Percentiles rank a stretch among this genome's conserved stretches.
These are phyloP conservation scores for Pestalotiopsis sp. DNA, from an alignment of 2,329 filamentous ascomycete species.

Conservation along the genomic window DNA sequence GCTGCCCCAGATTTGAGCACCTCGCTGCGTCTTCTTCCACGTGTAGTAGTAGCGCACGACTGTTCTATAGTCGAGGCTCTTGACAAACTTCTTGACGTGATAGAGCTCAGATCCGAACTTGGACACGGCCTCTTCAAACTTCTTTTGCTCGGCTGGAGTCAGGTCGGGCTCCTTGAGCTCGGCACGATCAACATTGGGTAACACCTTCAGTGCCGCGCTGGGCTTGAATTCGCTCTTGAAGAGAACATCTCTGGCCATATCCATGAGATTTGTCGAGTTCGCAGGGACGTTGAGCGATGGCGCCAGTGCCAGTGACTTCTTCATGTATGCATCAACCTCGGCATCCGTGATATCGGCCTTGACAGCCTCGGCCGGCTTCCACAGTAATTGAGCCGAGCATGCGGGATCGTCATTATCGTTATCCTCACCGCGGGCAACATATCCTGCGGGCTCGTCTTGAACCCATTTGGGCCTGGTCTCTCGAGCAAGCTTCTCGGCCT, in stretches of 20 bases:
- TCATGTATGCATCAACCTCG: slow-evolving; percentile 77
- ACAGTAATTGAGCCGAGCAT: slow-evolving; percentile 75
- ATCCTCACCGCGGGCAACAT: slow-evolving; percentile 83
- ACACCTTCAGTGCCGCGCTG: slow-evolving; percentile 68
- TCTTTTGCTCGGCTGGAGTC: slow-evolving; percentile 76
- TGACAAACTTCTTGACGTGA: slow-evolving; percentile 81
- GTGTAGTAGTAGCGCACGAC: slow-evolving; percentile 95
- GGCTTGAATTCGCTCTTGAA: slow-evolving; percentile 72
- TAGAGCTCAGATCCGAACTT: slow-evolving; percentile 92
- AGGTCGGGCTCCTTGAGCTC: slow-evolving; percentile 85
- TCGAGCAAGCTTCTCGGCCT: slow-evolving; percentile 77
- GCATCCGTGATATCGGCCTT: slow-evolving; percentile 48
- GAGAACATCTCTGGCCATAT: slow-evolving; percentile 77
- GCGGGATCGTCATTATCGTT: slow-evolving; percentile 68
- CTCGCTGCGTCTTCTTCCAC: slow-evolving; percentile 93
- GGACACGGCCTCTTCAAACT: slow-evolving; percentile 86
- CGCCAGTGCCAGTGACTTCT: slow-evolving; percentile 64
- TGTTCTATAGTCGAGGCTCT: slow-evolving; percentile 75
- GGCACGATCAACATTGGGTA: slow-evolving; percentile 68
- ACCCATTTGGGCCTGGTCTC: slow-evolving; percentile 91
- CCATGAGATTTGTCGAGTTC: slow-evolving; percentile 82
- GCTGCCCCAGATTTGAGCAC: slow-evolving; percentile 86
- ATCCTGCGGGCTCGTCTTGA: slow-evolving; percentile 87
- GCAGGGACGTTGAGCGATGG: slow-evolving; percentile 62
- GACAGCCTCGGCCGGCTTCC: slow-evolving; percentile 70